These are phyloP conservation scores for Diatrype stigma DNA, from an alignment of 2,329 filamentous ascomycete genomes.

Conservation along the genomic window DNA sequence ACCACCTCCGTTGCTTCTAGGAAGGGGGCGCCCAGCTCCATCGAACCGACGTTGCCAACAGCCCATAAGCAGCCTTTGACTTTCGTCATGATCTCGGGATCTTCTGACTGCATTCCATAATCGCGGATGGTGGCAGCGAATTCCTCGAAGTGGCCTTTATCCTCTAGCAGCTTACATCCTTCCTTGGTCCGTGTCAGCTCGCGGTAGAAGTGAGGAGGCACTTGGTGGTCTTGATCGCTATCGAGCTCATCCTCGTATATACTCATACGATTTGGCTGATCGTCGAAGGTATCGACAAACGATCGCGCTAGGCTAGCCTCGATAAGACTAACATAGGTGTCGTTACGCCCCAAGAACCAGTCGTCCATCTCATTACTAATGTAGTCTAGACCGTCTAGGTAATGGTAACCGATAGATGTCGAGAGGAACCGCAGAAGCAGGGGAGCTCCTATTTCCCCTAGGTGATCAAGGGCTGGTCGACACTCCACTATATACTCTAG, in stretches of 20 bases:
- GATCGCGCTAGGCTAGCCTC: conserved; percentile 92
- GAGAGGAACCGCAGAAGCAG: conserved; percentile 88
- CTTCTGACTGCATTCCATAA: conserved; percentile 78
- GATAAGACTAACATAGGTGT: conserved; percentile 90
- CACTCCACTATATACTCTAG: conserved; percentile 97
- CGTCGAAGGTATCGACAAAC: conserved; percentile 64
- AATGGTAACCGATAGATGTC: conserved; percentile 95
- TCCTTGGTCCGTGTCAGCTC: conserved; percentile 90
- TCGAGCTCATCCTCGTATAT: conserved; percentile 55
- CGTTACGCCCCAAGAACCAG: conserved; percentile 96
- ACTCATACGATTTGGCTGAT: conserved; percentile 53
- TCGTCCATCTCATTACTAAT: conserved; percentile 99
- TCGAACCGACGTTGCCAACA: conserved; percentile 94
- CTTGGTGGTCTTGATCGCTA: conserved; percentile 54
- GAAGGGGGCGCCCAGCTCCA: conserved; percentile 95
- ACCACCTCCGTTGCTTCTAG: conserved; percentile 88
- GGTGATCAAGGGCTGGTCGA: conserved; percentile 85
- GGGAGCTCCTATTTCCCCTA: conserved; percentile 94
- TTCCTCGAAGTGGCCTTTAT: conserved; percentile 95
- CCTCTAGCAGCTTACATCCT: conserved; percentile 81
- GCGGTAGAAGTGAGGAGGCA: conserved; percentile 97
- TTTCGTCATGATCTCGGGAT: conserved; percentile 80
- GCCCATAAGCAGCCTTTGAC: conserved; percentile 98
- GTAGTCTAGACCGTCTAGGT: conserved; percentile 93
- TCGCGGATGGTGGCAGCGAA: conserved; percentile 87